phyloP scores from a whole-genome alignment of 495 filamentous ascomycete species.

The Hypoxylon perforatum region DNA sequence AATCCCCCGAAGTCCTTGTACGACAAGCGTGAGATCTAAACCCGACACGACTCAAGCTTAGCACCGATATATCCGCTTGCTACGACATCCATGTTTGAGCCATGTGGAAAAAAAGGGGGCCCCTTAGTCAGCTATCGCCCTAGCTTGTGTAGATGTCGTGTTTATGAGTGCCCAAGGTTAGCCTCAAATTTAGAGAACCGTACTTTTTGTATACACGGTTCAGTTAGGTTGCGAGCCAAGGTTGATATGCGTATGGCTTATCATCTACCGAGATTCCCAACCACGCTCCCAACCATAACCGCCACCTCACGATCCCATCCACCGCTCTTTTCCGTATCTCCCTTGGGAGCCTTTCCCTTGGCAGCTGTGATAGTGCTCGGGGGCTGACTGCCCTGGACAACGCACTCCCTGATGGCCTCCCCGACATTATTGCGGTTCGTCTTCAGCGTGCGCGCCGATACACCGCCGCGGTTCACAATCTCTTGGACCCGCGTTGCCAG shows the following conservation, averaged over 20 bases:
- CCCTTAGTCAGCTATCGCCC: background rate
- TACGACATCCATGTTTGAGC: background rate
- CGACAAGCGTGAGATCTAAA: background rate
- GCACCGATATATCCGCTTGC: background rate
- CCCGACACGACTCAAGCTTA: background rate
- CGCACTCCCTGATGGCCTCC: constrained; percentile 83
- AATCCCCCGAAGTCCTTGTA: background rate
- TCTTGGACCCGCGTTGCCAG: constrained; percentile 84
- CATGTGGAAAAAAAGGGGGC: background rate
- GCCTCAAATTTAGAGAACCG: background rate
- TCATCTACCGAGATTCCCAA: constrained; percentile 58
- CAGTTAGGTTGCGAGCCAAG: background rate
- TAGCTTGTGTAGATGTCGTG: background rate
- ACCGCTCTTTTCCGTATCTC: constrained; percentile 54
- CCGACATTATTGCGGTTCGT: constrained; percentile 79
- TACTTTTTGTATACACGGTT: background rate
- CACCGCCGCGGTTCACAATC: constrained; percentile 81
- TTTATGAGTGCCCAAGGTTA: background rate
- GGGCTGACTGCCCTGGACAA: constrained; percentile 74
- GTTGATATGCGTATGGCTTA: background rate
- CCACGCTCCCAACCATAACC: constrained; percentile 88
- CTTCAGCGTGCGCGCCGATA: constrained; percentile 81
- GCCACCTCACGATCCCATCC: constrained; percentile 92
- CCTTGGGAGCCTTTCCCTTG: constrained; percentile 51
- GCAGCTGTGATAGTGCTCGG: constrained; percentile 57